Base-by-base conservation (phyloP, 345 rosid species). In the Anastatica hierochuntica region DNA sequence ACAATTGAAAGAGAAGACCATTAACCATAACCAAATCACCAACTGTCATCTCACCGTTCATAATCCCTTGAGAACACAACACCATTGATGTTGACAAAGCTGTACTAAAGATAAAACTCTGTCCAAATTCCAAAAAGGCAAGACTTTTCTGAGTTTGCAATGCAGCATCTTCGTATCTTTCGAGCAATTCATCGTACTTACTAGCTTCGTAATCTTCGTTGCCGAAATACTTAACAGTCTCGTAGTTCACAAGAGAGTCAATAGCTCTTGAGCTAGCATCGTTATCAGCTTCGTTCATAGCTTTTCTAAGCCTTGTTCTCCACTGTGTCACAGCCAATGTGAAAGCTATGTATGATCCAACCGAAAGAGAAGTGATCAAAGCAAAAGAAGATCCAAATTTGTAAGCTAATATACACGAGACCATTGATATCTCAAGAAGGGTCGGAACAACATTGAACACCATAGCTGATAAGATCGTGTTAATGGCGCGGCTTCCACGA, bases 11-110 rank as follows among this genome's bases (percentile, higher is more conserved):
- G 18, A 92, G 86, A 72, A 92, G 94, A 53, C 96, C 96, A 76
- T 88, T 92, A 54, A 92, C 98, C 98, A 92, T 70, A 49, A 92
- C 98, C 90, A 92, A 72, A 76, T 92, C 96, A 63, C 98, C 98
- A 67, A 92, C 78, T 15, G 95, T 82, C 96, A 92, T 84, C 67
- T 72, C 52, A 51, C 96, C 94, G 43, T 49, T 79, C 78, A 83
- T 75, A 39, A 92, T 92, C 43, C 90, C 84, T 8, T 78, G 76
- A 8, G 96, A 83, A 69, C 95, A 92, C 54, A 92, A 63, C 35
- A 88, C 98, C 98, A 92, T 88, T 26, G 96, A 76, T 6, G 80
- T 51, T 29, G 98, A 92, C 34, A 92, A 68, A 68, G 98, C 94
- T 7, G 80, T 63, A 64, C 95, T 90, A 63, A 90, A 78, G 67